These are phyloP conservation scores for Atractiella rhizophila DNA, from an alignment of 768 basidiomycete species.

Conservation along the genomic window DNA sequence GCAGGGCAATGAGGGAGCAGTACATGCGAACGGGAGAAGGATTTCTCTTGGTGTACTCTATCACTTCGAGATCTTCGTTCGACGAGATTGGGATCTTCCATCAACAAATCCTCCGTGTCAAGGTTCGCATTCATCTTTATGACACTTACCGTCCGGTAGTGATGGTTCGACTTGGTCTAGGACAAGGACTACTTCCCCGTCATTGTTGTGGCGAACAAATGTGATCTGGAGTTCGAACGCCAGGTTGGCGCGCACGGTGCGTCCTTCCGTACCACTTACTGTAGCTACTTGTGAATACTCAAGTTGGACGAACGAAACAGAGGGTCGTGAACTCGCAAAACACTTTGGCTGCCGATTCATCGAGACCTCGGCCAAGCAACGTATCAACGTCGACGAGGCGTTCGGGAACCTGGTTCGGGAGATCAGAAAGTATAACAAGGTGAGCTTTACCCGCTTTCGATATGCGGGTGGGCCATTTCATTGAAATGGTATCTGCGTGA, in stretches of 20 bases:
- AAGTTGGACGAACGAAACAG: no score
- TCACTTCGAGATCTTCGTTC: conserved; percentile 27
- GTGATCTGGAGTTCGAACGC: conserved; percentile 23
- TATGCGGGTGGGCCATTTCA: background rate
- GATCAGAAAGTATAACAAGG: conserved; percentile 25
- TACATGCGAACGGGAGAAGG: conserved; percentile 68
- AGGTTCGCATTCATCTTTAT: background rate
- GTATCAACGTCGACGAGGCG: conserved; percentile 27
- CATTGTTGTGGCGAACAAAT: conserved; percentile 28
- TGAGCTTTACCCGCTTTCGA: no score
- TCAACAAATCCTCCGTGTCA: conserved; percentile 24
- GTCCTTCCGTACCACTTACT: conserved; percentile 9
- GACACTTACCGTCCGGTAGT: no score
- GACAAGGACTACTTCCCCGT: conserved; percentile 27
- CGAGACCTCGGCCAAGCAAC: conserved; percentile 27
- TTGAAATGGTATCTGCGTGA: background rate
- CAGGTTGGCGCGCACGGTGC: conserved; percentile 54
- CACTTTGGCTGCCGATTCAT: conserved; percentile 23
- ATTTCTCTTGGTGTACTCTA: conserved; percentile 29
- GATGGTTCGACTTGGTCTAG: no score
- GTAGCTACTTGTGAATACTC: background rate
- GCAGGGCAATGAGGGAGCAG: conserved; percentile 90
- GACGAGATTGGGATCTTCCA: conserved; percentile 26
- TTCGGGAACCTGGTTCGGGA: conserved; percentile 25
- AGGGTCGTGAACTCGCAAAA: conserved; percentile 90